Evolutionary conservation across 2,329 filamentous ascomycete species (phyloP).

Genomic region (Seiridium unicorne): DNA sequence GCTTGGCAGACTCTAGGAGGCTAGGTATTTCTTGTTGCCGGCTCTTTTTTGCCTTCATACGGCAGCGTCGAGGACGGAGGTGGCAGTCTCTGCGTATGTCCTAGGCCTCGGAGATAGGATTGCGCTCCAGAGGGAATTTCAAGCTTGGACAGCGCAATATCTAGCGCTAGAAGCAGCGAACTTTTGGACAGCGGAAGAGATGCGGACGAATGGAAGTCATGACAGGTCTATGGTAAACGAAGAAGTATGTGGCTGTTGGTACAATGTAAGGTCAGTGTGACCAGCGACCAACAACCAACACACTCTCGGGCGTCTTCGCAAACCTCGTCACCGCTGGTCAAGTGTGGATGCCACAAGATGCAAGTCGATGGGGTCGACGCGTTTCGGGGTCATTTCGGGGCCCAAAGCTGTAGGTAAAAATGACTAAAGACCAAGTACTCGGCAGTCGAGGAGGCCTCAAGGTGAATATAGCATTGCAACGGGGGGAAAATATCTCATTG

Average conservation of each 20-base stretch:
- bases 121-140: not conserved
- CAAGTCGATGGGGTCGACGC: conserved; percentile 3
- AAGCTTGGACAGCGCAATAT: not conserved
- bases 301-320: not conserved
- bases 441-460: conserved; percentile 1
- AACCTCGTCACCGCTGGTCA: conserved; percentile 9
- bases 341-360: conserved; percentile 5
- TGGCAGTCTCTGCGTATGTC: not conserved
- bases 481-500: conserved; percentile 5
- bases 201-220: conserved; percentile 1
- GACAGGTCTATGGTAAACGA: not conserved
- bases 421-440: not conserved
- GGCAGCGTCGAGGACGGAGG: not conserved
- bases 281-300: conserved; percentile 8
- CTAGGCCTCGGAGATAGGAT: not conserved
- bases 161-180: not conserved
- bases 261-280: not conserved
- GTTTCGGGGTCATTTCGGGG: conserved; percentile 10
- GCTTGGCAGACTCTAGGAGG: not conserved
- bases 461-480: not conserved
- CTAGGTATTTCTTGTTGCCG: not conserved
- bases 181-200: not conserved
- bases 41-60: too few relatives aligned
- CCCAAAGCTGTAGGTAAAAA: not conserved
- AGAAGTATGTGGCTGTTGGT: conserved; percentile 2